A percentile compares a stretch with the other conserved stretches of the same genome.
These are phyloP conservation scores for Tylopilus rubrobrunneus DNA, from an alignment of 768 basidiomycete species.

Conservation along the genomic window DNA sequence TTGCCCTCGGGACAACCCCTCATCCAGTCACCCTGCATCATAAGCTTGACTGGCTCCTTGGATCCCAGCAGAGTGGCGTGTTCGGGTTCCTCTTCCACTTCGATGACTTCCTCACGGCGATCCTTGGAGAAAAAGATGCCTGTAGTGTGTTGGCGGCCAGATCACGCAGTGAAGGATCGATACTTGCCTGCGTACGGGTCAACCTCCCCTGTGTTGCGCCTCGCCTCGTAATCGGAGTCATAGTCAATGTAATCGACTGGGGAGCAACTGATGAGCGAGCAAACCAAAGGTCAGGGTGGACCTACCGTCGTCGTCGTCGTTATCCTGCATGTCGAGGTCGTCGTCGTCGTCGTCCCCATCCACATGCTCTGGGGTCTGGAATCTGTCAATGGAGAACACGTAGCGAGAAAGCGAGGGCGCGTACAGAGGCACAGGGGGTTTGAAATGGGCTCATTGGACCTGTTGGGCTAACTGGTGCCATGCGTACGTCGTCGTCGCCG, in stretches of 20 bases:
- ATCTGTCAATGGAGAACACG: conserved; percentile 1
- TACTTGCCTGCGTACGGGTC: conserved; percentile 84
- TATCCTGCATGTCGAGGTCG: conserved; percentile 43
- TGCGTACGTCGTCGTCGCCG: conserved; percentile 47
- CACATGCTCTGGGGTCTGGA: conserved; percentile 59
- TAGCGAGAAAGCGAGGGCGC: not conserved
- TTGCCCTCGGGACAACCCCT: conserved; percentile 92
- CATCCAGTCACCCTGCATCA: conserved; percentile 96
- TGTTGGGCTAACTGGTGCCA: conserved; percentile 31
- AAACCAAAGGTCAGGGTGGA: not conserved
- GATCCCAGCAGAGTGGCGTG: conserved; percentile 38
- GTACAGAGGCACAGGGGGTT: conserved; percentile 24
- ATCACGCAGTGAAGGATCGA: not conserved
- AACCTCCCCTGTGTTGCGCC: conserved; percentile 48
- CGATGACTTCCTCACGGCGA: conserved; percentile 85
- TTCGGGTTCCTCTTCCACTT: conserved; percentile 81
- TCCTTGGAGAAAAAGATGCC: conserved; percentile 96
- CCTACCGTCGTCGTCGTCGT: conserved; percentile 54
- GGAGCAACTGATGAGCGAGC: conserved; percentile 11
- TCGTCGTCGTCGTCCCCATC: conserved; percentile 50
- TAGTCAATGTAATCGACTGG: conserved; percentile 68
- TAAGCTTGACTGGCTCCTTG: conserved; percentile 53
- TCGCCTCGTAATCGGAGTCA: conserved; percentile 71
- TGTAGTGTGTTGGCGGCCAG: conserved; percentile 26
- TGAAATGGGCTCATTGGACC: conserved; percentile 28